Evolutionary conservation across 2,329 filamentous ascomycete species (phyloP), one percentile per base, ranked within the genome.

Genomic region (Penicillium sp.): DNA sequence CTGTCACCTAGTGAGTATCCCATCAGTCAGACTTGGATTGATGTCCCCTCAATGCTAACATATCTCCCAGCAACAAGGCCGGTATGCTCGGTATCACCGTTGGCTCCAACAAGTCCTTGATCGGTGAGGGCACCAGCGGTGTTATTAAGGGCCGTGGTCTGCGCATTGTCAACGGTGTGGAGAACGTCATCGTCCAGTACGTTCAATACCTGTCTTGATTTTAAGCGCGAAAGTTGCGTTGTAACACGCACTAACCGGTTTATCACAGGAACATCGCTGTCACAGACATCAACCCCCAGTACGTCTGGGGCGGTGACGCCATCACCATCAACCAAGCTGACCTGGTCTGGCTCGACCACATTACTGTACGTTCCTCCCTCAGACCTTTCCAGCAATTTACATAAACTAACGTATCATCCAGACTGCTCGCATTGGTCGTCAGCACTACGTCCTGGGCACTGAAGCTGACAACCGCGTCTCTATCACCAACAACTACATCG

Each of bases 231-330:
- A 29, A 9, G 5, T 8, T 22, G 22, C 4, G 1, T 19, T 29
- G 8, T 6, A 33, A 41, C 10, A 1, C 15, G 15, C 3, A 2
- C 45, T 47, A 13, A 48, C 24, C 2, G 3, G 4, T 21, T 35
- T 19, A 32, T 6, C 6, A 37, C 26, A 48, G 46, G 13, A 53
- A 53, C 15, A 53, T 53, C 3, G 38, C 43, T 22, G 44, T 53
- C 32, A 50, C 51, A 3, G 51, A 53, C 34, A 43, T 53, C 28
- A 53, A 53, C 29, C 28, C 47, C 3, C 12, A 44, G 29, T 53
- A 50, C 37, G 47, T 53, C n/a, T 53, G 51, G 51, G 51, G 51
- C 26, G 51, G 51, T 34, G 51, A 53, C 28, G 51, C 51, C 1
- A 53, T 53, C 28, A 50, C 48, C 29, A 13, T 53, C 19, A 31